Evolutionary conservation across 176 grass and related monocot genomes (phyloP), one percentile per base, ranked within the genome.

Genomic region (Paspalum vaginatum): DNA sequence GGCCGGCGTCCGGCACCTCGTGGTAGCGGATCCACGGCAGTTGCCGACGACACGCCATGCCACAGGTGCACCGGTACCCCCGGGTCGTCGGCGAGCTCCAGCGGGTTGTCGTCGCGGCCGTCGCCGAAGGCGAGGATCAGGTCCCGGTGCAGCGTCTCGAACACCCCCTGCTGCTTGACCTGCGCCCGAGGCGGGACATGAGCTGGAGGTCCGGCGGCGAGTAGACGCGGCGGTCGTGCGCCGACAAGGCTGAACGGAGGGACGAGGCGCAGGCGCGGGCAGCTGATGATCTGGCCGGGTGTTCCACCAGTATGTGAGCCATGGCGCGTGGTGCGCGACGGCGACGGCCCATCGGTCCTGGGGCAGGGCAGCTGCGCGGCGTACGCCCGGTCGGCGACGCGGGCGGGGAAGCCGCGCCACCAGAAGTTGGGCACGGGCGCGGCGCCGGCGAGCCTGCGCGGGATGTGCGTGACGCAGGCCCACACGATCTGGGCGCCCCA

Each of bases 281-380:
- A n/a, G n/a, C n/a, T n/a, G n/a, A n/a, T n/a, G n/a, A n/a, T 60
- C 85, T 45, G 74, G 81, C 65, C 81, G 89, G 15, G 81, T 85
- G 32, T 87, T 87, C 89, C 89, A 91, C 85, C 85, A 87, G 58
- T 91, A 47, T 4, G 47, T 61, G 49, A 91, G 65, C 81, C 70
- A 81, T 50, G 89, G 85, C 17, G 72, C 72, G 69, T 85, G 75
- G 55, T 88, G 85, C 66, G 85, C 85, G 42, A 91, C 57, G 27
- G 65, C 8, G 25, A 79, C 77, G 9, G 82, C 77, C 81, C 72
- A 82, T 76, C 68, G 68, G 57, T 88, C 89, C 22, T 50, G 54
- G 1, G 40, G 48, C n/a, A 67, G 65, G n/a, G n/a, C n/a, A n/a
- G n/a, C 75, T 82, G 85, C 50, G 55, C 66, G 18, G 73, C 43